phyloP scores from a whole-genome alignment of 2,329 filamentous ascomycete species.

The Colletotrichum nymphaeae region DNA sequence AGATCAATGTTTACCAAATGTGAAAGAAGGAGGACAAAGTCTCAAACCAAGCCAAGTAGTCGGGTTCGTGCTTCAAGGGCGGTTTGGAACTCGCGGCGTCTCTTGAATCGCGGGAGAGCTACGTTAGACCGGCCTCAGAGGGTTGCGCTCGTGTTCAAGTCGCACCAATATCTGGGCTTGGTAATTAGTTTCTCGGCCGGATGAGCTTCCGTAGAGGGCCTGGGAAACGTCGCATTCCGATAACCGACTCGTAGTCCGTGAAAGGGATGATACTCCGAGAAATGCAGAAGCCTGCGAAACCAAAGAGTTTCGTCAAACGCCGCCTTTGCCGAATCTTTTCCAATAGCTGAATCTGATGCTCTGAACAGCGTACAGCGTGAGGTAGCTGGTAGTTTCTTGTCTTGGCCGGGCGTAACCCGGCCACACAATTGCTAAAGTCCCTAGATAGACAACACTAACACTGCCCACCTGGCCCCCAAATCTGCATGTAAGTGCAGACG shows the following conservation, averaged over 20 bases:
- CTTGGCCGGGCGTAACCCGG: slow-evolving; percentile 17
- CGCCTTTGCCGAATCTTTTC: not conserved
- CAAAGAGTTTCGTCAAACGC: slow-evolving; percentile 10
- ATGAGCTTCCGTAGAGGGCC: not conserved
- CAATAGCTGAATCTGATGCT: not conserved
- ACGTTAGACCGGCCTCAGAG: not conserved
- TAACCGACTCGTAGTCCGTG: not conserved
- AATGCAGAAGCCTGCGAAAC: not conserved
- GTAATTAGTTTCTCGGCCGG: not conserved
- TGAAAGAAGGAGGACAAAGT: not conserved
- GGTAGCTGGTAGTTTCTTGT: not conserved
- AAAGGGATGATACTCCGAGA: not conserved
- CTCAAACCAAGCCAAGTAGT: not conserved
- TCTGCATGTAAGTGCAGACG: not conserved
- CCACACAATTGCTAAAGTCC: slow-evolving; percentile 9
- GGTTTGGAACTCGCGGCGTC: not conserved
- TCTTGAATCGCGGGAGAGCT: not conserved
- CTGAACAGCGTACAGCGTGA: too few relatives aligned
- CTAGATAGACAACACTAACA: not conserved
- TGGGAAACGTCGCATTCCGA: slow-evolving; percentile 15
- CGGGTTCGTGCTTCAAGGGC: not conserved
- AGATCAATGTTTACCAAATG: not conserved
- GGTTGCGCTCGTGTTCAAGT: not conserved
- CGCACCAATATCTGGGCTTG: not conserved
- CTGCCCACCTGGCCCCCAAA: not conserved